Base-by-base conservation (phyloP, 2,329 filamentous ascomycete genomes). In the Colletotrichum brevisporum region DNA sequence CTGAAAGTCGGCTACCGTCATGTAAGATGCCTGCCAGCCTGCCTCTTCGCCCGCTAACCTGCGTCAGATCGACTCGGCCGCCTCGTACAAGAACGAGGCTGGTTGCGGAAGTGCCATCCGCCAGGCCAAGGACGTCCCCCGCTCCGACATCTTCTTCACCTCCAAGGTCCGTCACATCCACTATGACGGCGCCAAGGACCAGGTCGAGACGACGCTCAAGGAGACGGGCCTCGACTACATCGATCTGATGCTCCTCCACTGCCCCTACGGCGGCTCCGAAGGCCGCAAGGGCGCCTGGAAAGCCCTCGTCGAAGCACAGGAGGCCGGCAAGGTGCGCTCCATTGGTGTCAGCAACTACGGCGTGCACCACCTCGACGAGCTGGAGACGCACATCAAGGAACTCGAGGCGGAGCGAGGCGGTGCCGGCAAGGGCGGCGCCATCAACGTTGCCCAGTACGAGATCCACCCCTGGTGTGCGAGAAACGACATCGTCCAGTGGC, bases 391-490 rank as follows among this genome's bases (percentile, higher is more conserved):
- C 78, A 90, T 89, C 67, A 82, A 81, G 61, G 88, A 91, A 77
- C 86, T 91, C 0, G 91, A 92, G 75, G 76, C 78, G 18, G 88
- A 89, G 78, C 85, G 87, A 51, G 86, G 89, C 53, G 89, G 88
- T 1, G 81, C 83, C 66, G 91, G 90, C 10, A 90, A 89, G 73
- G 90, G 89, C 52, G 93, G 93, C 26, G 83, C 93, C 48, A 87
- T 97, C 75, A 92, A 91, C 70, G 92, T 97, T 45, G 94, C 94
- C 48, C 95, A 97, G 81, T 94, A 92, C 80, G 95, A 98, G 81
- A 83, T 98, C 12, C 95, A 98, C 80, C 95, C 95, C 1, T 98
- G 94, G 94, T 89, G 94, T 50, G 86, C 90, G 9, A 86, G 94
- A n/a, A 83, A 85, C 24, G 94, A 97, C 75, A 94, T 98, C 70